Percentiles rank a stretch among this genome's conserved stretches.
phyloP scores from a whole-genome alignment of 2,329 filamentous ascomycete species.

The Neoscytalidium dimidiatum region DNA sequence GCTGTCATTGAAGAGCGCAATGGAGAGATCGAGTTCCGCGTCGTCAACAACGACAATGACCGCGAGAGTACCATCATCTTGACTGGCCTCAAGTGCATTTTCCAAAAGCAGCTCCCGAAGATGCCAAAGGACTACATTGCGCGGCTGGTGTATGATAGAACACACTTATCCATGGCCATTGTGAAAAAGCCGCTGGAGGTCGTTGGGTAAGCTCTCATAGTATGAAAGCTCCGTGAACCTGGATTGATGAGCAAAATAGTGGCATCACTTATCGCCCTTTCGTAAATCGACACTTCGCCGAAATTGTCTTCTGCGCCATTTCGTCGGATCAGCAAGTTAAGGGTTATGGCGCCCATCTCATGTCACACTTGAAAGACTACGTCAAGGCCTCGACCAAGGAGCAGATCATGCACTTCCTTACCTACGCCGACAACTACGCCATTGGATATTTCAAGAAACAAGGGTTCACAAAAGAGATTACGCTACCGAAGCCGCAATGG shows the following conservation, averaged over 20 bases:
- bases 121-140: constrained; percentile 99
- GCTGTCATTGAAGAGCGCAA: constrained; percentile 91
- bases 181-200: constrained; percentile 95
- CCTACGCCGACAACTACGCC: constrained; percentile 97
- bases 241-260: constrained; percentile 48
- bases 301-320: constrained; percentile 98
- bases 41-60: constrained; percentile 93
- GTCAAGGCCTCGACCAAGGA: constrained; percentile 88
- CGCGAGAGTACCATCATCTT: constrained; percentile 90
- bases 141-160: constrained; percentile 93
- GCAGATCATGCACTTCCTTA: constrained; percentile 92
- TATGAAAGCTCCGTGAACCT: neutral
- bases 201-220: constrained; percentile 57
- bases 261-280: constrained; percentile 97
- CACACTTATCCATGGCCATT: constrained; percentile 94
- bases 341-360: constrained; percentile 94
- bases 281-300: constrained; percentile 86
- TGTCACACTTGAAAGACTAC: constrained; percentile 97
- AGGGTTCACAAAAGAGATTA: constrained; percentile 98
- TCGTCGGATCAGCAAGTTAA: constrained; percentile 98
- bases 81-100: constrained; percentile 94
- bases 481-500: constrained; percentile 85
- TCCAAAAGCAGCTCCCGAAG: constrained; percentile 96
- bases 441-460: constrained; percentile 99
- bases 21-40: constrained; percentile 93